phyloP scores from a whole-genome alignment of 306 rosid genomes.

The Arachis hypogaea region DNA sequence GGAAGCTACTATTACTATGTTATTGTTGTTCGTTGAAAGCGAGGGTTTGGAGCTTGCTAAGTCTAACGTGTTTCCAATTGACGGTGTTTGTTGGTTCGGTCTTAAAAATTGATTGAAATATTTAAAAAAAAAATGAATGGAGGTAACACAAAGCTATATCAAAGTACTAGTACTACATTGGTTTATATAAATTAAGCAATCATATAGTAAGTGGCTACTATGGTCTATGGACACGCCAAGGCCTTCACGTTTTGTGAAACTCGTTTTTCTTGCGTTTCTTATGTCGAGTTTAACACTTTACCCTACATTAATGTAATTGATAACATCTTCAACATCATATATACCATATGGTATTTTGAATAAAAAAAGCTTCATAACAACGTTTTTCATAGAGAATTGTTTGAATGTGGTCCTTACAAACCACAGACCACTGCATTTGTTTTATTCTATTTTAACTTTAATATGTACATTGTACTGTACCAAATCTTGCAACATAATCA shows the following conservation, averaged over 20 bases:
- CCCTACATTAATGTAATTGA: neutral
- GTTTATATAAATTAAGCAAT: neutral
- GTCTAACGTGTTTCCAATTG: conserved; percentile 30
- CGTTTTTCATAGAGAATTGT: neutral
- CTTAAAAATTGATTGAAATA: no score
- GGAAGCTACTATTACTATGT: neutral
- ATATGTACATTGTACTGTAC: neutral
- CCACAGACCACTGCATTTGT: neutral
- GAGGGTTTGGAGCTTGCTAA: neutral
- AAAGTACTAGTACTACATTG: neutral
- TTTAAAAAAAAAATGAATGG: neutral
- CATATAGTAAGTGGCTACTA: neutral
- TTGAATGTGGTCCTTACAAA: neutral
- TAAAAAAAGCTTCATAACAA: neutral
- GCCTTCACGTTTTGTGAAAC: conserved; percentile 33
- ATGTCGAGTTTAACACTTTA: neutral
- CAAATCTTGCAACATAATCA: conserved; percentile 7
- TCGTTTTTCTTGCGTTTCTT: conserved; percentile 35
- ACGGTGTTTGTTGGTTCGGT: conserved; percentile 26
- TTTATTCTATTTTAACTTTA: neutral
- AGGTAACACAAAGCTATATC: neutral
- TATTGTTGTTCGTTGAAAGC: neutral
- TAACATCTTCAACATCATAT: neutral
- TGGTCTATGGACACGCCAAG: neutral
- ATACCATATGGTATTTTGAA: neutral